These are phyloP conservation scores for Chrysoporthe deuterocubensis DNA, from an alignment of 2,329 filamentous ascomycete species.

Conservation along the genomic window DNA sequence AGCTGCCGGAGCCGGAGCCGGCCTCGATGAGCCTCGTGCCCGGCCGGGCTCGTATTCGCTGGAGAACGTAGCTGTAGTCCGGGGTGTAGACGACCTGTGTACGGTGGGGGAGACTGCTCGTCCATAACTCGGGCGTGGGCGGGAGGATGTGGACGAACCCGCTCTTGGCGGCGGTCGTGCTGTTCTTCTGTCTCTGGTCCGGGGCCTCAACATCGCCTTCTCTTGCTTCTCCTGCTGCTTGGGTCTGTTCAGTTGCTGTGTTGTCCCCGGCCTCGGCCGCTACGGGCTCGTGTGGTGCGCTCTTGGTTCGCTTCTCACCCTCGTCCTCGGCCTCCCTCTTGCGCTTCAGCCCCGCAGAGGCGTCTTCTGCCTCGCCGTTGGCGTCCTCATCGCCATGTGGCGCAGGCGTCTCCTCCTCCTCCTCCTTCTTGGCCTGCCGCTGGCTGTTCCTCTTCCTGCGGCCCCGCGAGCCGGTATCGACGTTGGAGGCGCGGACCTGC, in stretches of 20 bases:
- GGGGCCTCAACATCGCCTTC: constrained; percentile 16
- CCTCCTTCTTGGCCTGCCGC: constrained; percentile 54
- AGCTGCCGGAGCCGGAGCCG: constrained; percentile 80
- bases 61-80: constrained; percentile 83
- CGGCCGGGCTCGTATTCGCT: constrained; percentile 74
- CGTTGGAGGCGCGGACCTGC: constrained; percentile 85
- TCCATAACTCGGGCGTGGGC: constrained; percentile 84
- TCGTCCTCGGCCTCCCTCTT: constrained; percentile 41
- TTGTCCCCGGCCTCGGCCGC: constrained; percentile 16
- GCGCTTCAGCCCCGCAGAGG: constrained; percentile 30
- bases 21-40: constrained; percentile 78
- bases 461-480: constrained; percentile 89
- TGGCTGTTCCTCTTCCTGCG: constrained; percentile 55
- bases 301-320: constrained; percentile 32
- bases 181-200: constrained; percentile 21
- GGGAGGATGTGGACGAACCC: constrained; percentile 81
- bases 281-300: constrained; percentile 26
- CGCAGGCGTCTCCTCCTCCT: constrained; percentile 46
- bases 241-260: constrained; percentile 31
- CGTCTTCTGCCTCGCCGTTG: constrained; percentile 37
- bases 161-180: constrained; percentile 55
- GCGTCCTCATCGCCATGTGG: neutral
- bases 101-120: constrained; percentile 75
- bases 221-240: constrained; percentile 7
- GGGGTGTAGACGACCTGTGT: constrained; percentile 88